Evolutionary conservation across 2,329 filamentous ascomycete species (phyloP).

Genomic region (Simplicillium sp.): DNA sequence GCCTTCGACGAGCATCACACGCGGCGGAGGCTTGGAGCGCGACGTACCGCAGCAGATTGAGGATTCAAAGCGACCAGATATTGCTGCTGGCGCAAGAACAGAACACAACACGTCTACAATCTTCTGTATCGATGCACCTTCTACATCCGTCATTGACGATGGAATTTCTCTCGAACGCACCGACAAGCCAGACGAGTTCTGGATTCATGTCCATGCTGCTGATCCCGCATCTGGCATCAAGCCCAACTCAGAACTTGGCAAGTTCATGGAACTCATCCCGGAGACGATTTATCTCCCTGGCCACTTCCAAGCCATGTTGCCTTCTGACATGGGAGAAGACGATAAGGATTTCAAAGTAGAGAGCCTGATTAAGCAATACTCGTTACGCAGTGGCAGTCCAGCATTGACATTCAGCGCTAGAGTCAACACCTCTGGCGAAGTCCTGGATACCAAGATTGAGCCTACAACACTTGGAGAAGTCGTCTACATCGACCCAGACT

Average conservation of each 20-base stretch:
- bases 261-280: slow-evolving; percentile 51
- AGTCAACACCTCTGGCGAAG: slow-evolving; percentile 39
- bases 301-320: slow-evolving; percentile 49
- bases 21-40: slow-evolving; percentile 31
- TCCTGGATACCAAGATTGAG: slow-evolving; percentile 45
- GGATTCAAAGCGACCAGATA: slow-evolving; percentile 29
- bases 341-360: slow-evolving; percentile 20
- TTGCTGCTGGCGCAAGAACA: slow-evolving; percentile 38
- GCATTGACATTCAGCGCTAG: slow-evolving; percentile 55
- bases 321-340: slow-evolving; percentile 20
- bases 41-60: slow-evolving; percentile 18
- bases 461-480: slow-evolving; percentile 44
- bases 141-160: slow-evolving; percentile 67
- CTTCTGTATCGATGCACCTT: slow-evolving; percentile 63
- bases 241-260: slow-evolving; percentile 46
- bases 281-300: slow-evolving; percentile 53
- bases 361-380: slow-evolving; percentile 40
- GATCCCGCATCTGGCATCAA: slow-evolving; percentile 65
- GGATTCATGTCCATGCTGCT: slow-evolving; percentile 71
- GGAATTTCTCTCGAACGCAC: slow-evolving; percentile 62
- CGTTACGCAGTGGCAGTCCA: slow-evolving; percentile 39
- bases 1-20: slow-evolving; percentile 34
- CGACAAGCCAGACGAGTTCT: slow-evolving; percentile 44
- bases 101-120: slow-evolving; percentile 43
- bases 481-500: slow-evolving; percentile 44